Conservation (phyloP, 2,329 filamentous ascomycete genomes). For the Trichoderma sp. region DNA sequence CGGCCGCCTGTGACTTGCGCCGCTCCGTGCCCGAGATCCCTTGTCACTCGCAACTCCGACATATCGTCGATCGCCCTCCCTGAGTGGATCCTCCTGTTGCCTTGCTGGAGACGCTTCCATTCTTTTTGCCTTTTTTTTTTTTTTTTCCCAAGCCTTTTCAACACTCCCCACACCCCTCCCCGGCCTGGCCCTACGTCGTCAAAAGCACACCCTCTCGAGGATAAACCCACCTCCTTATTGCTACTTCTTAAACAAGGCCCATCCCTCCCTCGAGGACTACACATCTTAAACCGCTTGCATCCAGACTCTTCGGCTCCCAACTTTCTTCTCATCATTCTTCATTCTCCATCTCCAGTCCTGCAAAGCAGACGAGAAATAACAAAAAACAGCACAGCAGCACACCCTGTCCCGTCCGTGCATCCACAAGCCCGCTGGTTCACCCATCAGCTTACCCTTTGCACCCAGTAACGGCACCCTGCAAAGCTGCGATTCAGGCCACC, state of each 20-base stretch:
- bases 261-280: slow-evolving; percentile 7
- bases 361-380: background rate
- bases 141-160: background rate
- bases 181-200: background rate
- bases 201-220: background rate
- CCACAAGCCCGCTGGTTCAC: background rate
- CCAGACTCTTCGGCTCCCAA: background rate
- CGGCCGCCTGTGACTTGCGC: slow-evolving; percentile 2
- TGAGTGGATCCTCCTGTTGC: slow-evolving; percentile 19
- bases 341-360: background rate
- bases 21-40: slow-evolving; percentile 17
- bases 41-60: background rate
- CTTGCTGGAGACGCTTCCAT: slow-evolving; percentile 15
- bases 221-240: slow-evolving; percentile 11
- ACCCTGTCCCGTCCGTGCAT: background rate
- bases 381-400: background rate
- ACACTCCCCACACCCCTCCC: background rate
- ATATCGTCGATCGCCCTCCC: slow-evolving; percentile 17
- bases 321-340: background rate
- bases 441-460: background rate
- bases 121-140: background rate
- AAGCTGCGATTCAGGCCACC: slow-evolving; percentile 9
- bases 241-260: slow-evolving; percentile 18
- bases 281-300: background rate
- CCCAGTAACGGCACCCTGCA: slow-evolving; percentile 11